Base-by-base conservation (phyloP, 805 yeast species). In the Kluyveromyces nonfermentans region DNA sequence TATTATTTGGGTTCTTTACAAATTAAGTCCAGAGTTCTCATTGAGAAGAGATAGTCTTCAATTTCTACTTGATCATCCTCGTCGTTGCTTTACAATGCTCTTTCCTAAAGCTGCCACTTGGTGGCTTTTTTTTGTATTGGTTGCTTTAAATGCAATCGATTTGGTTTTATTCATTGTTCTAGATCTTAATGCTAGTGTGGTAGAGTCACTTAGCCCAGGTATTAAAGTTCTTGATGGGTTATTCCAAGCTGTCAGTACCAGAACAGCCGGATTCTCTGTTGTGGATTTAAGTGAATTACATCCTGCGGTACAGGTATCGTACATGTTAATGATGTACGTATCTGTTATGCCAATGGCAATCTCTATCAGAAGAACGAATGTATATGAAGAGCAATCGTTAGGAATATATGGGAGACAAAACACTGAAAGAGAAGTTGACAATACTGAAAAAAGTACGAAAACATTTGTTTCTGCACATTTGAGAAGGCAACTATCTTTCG, bases 291-390 rank as follows among this genome's bases (percentile, higher is more conserved):
- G 86, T 2, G 59, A 62, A 35, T 69, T 93, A 37, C 93, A 88
- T 56, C 93, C 97, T 0, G 93, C 96, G 0, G 85, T 90, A 41
- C 96, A 88, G 62, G 95, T 93, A 22, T 80, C 93, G 53, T 93
- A 93, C 61, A 74, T 87, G 80, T 74, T 93, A 47, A 90, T 93
- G 97, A 93, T 93, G 98, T 93, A 93, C 66, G 88, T 93, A 21
- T 90, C 97, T 14, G 97, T 90, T 36, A 71, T 89, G 59, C 99
- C 99, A 1, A 69, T 93, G 53, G 98, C 99, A 28, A 93, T 93
- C 50, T 86, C 96, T 33, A 88, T 93, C 49, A 79, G 99, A 67
- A 77, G 97, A 62, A 93, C 98, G 16, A 93, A 93, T 61, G 99
- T 93, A 44, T 93, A 93, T 66, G 99, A 93, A 61, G 98, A 93